Evolutionary conservation across 169 alveolate species (phyloP).

Genomic region (Plasmodium fragile): DNA sequence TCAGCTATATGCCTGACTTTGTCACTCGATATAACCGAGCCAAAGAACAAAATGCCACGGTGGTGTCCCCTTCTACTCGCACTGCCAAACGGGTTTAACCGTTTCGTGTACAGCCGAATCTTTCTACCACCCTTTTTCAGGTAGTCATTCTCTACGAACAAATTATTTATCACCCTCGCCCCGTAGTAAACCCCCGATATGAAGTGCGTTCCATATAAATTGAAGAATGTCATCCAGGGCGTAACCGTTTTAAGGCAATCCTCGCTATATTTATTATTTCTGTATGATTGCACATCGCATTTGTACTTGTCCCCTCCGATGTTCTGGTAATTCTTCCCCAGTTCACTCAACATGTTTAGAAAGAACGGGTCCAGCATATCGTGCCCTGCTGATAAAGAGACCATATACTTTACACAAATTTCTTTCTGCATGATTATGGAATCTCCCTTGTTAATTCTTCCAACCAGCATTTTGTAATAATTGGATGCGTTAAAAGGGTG

Average conservation of each 20-base stretch:
- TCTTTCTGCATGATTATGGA: constrained; percentile 82
- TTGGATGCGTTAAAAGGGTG: constrained; percentile 77
- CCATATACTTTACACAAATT: constrained; percentile 86
- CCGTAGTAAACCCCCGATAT: constrained; percentile 87
- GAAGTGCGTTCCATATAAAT: constrained; percentile 88
- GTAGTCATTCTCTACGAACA: constrained; percentile 77
- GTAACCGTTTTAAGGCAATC: constrained; percentile 80
- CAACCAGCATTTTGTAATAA: constrained; percentile 84
- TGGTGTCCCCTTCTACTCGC: not conserved
- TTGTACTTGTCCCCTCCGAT: constrained; percentile 36
- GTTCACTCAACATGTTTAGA: constrained; percentile 75
- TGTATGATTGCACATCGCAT: constrained; percentile 82
- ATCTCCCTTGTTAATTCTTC: constrained; percentile 77
- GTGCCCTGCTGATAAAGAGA: constrained; percentile 74
- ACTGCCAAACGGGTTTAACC: constrained; percentile 39
- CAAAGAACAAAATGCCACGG: constrained; percentile 24
- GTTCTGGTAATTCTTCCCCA: constrained; percentile 82
- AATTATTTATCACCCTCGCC: constrained; percentile 86
- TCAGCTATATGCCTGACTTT: constrained; percentile 33
- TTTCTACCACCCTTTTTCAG: not conserved
- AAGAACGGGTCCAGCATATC: constrained; percentile 78
- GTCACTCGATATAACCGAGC: constrained; percentile 44
- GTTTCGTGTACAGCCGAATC: constrained; percentile 20
- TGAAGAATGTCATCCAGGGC: constrained; percentile 88
- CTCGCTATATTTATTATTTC: constrained; percentile 75